Conservation (phyloP, 305 asterid genomes). For the Ruellia speciosa region DNA sequence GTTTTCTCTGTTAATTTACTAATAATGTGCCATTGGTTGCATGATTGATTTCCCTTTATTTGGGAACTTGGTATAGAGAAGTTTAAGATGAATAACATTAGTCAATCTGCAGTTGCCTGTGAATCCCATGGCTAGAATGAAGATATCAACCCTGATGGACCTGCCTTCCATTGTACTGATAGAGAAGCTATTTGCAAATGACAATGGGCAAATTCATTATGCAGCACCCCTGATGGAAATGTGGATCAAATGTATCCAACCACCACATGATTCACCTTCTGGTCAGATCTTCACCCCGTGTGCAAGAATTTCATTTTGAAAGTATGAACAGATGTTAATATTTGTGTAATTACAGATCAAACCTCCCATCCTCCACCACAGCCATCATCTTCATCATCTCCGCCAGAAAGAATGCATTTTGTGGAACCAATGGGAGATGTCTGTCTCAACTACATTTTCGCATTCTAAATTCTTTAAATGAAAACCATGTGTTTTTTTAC, state of each 20-base stretch:
- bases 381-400: conserved; percentile 56
- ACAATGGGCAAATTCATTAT: conserved; percentile 41
- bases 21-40: conserved; percentile 18
- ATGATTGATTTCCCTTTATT: conserved; percentile 11
- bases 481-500: conserved; percentile 8
- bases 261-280: conserved; percentile 65
- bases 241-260: conserved; percentile 54
- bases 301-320: conserved; percentile 17
- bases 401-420: conserved; percentile 37
- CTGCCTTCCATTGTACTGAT: conserved; percentile 62
- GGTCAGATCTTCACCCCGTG: conserved; percentile 35
- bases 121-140: conserved; percentile 40
- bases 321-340: conserved; percentile 7
- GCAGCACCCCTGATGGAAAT: conserved; percentile 59
- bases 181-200: conserved; percentile 38
- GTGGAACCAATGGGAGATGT: conserved; percentile 46
- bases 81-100: conserved; percentile 20
- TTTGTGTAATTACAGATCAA: conserved; percentile 34
- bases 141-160: conserved; percentile 50
- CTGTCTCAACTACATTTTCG: conserved; percentile 22
- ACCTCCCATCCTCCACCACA: conserved; percentile 47
- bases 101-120: conserved; percentile 34
- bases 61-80: conserved; percentile 10
- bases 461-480: background rate
- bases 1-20: background rate